Percentiles rank a stretch among this genome's conserved stretches.
phyloP scores from a whole-genome alignment of 1,139 yeast genomes.

The Protomyces macrosporus region DNA sequence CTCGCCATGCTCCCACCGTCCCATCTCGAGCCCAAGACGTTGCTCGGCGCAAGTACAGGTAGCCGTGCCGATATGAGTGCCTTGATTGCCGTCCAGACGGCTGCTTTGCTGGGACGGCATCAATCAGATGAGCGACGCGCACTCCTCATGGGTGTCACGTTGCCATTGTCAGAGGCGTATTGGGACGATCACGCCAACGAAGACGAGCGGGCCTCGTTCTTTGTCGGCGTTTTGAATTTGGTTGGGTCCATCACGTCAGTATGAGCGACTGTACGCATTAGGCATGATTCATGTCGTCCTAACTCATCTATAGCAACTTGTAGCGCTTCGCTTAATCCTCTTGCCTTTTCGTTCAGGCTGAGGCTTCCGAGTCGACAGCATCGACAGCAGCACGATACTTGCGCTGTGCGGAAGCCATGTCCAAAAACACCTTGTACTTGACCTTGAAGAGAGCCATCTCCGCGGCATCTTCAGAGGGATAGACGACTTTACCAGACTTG shows the following conservation, averaged over 20 bases:
- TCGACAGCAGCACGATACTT: constrained; percentile 68
- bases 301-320: too few relatives aligned
- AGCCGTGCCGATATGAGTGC: neutral
- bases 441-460: constrained; percentile 67
- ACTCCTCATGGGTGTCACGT: neutral
- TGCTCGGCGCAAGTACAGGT: neutral
- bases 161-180: neutral
- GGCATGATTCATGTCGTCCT: too few relatives aligned
- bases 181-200: neutral
- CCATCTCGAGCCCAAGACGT: neutral
- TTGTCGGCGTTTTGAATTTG: neutral
- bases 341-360: too few relatives aligned
- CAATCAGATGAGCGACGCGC: neutral
- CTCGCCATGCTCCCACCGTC: neutral
- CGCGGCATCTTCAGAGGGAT: constrained; percentile 58
- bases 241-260: too few relatives aligned
- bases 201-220: neutral
- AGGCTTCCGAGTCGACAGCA: constrained; percentile 12
- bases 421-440: constrained; percentile 78
- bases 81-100: neutral
- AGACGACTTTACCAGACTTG: constrained; percentile 72
- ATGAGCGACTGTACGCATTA: too few relatives aligned
- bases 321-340: too few relatives aligned
- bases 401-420: constrained; percentile 76
- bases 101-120: neutral